phyloP scores from a whole-genome alignment of 73 alveolate genomes.

The Uronychia setigera region DNA sequence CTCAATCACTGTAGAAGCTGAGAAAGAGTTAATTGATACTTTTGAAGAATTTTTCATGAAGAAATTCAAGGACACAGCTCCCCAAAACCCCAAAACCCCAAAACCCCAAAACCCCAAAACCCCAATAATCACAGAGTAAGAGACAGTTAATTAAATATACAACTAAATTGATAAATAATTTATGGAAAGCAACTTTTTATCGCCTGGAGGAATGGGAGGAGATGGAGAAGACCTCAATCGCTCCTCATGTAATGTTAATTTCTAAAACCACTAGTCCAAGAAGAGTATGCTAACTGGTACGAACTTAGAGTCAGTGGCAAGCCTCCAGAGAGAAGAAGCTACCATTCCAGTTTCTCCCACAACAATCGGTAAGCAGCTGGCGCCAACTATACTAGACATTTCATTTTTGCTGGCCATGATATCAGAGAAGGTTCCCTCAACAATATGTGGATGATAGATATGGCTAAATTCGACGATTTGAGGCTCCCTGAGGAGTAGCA shows the following conservation, averaged over 20 bases:
- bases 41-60: no score
- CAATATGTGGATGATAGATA: constrained; percentile 51
- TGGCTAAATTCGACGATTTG: constrained; percentile 31
- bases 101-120: no score
- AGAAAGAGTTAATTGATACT: no score
- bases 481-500: constrained; percentile 16
- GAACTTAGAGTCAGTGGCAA: constrained; percentile 55
- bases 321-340: constrained; percentile 68
- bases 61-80: no score
- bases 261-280: constrained; percentile 10
- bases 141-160: no score
- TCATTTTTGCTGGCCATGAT: constrained; percentile 58
- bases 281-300: constrained; percentile 51
- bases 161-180: background rate
- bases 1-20: no score
- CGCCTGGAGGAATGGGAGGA: background rate
- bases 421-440: constrained; percentile 66
- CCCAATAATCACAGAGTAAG: no score
- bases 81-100: no score
- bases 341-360: constrained; percentile 59
- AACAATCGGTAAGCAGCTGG: constrained; percentile 33
- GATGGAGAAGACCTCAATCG: background rate
- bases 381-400: constrained; percentile 7
- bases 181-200: background rate
- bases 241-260: background rate